Evolutionary conservation across 768 basidiomycete species (phyloP).

Genomic region (Pulveroboletus sp.): DNA sequence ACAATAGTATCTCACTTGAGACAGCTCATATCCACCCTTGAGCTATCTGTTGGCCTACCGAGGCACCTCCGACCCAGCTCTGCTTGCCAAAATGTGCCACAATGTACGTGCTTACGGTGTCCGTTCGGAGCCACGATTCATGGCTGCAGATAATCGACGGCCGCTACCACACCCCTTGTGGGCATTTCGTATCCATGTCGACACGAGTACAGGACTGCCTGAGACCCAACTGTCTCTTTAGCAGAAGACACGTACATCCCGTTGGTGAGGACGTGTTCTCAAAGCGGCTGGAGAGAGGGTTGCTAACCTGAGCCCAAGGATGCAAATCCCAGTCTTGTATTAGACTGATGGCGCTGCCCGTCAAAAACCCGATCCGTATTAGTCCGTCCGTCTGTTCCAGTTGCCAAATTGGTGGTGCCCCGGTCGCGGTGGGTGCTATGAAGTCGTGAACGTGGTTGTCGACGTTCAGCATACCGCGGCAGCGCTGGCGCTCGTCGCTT

Average conservation of each 20-base stretch:
- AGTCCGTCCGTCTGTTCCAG: slow-evolving; percentile 45
- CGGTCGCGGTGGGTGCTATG: slow-evolving; percentile 15
- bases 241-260: slow-evolving; percentile 55
- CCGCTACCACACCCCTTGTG: slow-evolving; percentile 62
- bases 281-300: not conserved
- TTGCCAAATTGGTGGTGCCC: slow-evolving; percentile 23
- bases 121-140: not conserved
- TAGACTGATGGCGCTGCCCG: slow-evolving; percentile 63
- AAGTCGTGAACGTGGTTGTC: slow-evolving; percentile 9
- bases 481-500: slow-evolving; percentile 21
- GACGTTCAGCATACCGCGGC: slow-evolving; percentile 6
- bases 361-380: slow-evolving; percentile 67
- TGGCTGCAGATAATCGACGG: slow-evolving; percentile 64
- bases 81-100: slow-evolving; percentile 53
- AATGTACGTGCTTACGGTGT: slow-evolving; percentile 46
- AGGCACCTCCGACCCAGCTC: slow-evolving; percentile 15
- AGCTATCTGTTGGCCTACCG: slow-evolving; percentile 6
- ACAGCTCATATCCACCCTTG: slow-evolving; percentile 18
- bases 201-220: slow-evolving; percentile 66
- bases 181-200: slow-evolving; percentile 70
- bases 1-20: slow-evolving; percentile 10
- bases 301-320: slow-evolving; percentile 31
- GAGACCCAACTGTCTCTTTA: slow-evolving; percentile 63
- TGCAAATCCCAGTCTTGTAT: slow-evolving; percentile 55
- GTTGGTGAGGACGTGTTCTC: slow-evolving; percentile 36